Conservation (phyloP, 257 asterid genomes). For the Apocynum venetum region DNA sequence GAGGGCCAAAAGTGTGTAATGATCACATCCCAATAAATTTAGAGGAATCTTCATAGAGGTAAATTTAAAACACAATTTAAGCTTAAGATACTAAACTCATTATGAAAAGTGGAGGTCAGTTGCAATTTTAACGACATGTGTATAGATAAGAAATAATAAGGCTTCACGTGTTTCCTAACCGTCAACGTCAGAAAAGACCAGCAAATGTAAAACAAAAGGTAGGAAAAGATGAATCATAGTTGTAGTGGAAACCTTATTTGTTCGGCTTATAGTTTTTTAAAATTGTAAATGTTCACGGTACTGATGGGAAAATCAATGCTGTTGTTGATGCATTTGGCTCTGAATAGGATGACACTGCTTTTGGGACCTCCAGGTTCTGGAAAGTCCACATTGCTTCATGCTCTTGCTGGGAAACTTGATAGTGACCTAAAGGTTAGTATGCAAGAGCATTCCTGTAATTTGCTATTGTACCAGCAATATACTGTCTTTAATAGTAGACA, state of each 20-base stretch:
- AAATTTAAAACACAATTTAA: not conserved
- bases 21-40: not conserved
- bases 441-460: not conserved
- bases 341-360: constrained; percentile 81
- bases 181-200: not conserved
- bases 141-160: not conserved
- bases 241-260: not conserved
- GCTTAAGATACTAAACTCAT: not conserved
- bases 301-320: not conserved
- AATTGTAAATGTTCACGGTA: not conserved
- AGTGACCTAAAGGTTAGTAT: constrained; percentile 56
- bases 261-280: not conserved
- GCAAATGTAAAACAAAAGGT: not conserved
- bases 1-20: not conserved
- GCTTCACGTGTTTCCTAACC: not conserved
- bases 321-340: not conserved
- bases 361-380: constrained; percentile 97
- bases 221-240: not conserved
- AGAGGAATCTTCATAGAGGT: not conserved
- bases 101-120: not conserved
- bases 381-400: constrained; percentile 69
- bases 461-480: not conserved
- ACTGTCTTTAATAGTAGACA: not conserved
- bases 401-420: constrained; percentile 83
- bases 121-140: not conserved